Base-by-base conservation (phyloP, 2,329 filamentous ascomycete species). In the Exophiala sideris region DNA sequence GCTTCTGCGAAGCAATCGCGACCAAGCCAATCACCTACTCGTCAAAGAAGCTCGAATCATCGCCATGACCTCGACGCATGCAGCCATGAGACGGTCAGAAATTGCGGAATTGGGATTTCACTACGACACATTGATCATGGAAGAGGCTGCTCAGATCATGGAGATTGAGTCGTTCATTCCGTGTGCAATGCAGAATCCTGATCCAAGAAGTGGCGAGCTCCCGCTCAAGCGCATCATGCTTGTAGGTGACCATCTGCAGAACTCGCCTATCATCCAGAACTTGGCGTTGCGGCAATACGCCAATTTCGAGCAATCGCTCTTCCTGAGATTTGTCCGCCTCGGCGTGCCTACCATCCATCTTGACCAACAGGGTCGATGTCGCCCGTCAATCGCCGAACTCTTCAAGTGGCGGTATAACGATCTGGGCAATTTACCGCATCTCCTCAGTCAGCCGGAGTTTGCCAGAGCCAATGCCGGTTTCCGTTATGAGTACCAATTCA, bases 21-120 rank as follows among this genome's bases (percentile, higher is more conserved):
- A 99, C 69, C 96, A 95, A 74, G 88, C 91, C 48, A 97, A 97
- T 70, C 99, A 99, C 67, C 83, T 99, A 5, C 81, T 99, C 33
- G 87, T 91, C 5, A 96, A 91, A 65, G 92, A 97, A 72, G 95
- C 95, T n/a, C 86, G 94, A 34, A 94, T 99, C 59, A 87, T 99
- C 61, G 95, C 94, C 54, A 99, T 99, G 95, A 99, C 94, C 14
- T 95, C 91, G 3, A 99, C 95, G 0, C 94, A 99, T 70, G 95
- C 94, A 3, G 94, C 94, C 1, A 99, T 99, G 81, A 85, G 91
- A 57, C 81, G 92, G 59, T 85, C 89, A 59, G 92, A 97, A 65
- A 97, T 99, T 64, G 87, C 90, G 1, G 80, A 83, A 12, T 80
- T 97, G n/a, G 91, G 91, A 12, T 99, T 99, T 73, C 89, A 90